Evolutionary conservation across 2,329 filamentous ascomycete genomes (phyloP).

Genomic region (Beauveria medogensis): DNA sequence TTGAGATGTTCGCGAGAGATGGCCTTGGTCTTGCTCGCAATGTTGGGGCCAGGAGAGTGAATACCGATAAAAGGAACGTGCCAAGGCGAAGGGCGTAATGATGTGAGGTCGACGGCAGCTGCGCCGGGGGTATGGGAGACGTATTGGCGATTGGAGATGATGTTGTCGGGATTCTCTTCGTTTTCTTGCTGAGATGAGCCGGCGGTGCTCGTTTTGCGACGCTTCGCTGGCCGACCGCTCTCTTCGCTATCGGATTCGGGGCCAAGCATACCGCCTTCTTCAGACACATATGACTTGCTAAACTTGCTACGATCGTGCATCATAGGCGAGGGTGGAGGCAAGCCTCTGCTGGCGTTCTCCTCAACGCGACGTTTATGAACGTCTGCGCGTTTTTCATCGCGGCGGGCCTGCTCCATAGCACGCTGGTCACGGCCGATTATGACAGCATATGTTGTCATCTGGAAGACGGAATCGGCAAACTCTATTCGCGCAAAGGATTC

Average conservation of each 20-base stretch:
- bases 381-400: constrained; percentile 40
- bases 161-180: constrained; percentile 36
- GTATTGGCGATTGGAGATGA: constrained; percentile 51
- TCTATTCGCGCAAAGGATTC: constrained; percentile 55
- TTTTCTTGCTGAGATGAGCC: constrained; percentile 35
- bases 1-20: constrained; percentile 69
- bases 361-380: constrained; percentile 36
- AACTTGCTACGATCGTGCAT: constrained; percentile 45
- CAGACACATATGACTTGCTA: constrained; percentile 59
- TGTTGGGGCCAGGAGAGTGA: constrained; percentile 57
- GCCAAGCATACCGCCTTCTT: constrained; percentile 61
- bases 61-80: constrained; percentile 62
- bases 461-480: constrained; percentile 69
- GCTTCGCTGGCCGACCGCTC: constrained; percentile 36
- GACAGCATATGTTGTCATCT: constrained; percentile 68
- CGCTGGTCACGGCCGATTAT: constrained; percentile 64
- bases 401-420: constrained; percentile 46
- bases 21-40: constrained; percentile 56
- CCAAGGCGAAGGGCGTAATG: constrained; percentile 51
- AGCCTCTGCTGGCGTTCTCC: constrained; percentile 38
- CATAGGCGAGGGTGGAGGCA: constrained; percentile 44
- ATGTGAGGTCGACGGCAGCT: constrained; percentile 50
- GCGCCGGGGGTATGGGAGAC: constrained; percentile 52
- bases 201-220: constrained; percentile 37
- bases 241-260: constrained; percentile 52